Conservation (phyloP, 2,329 filamentous ascomycete species). For the Pleomassaria siparia region DNA sequence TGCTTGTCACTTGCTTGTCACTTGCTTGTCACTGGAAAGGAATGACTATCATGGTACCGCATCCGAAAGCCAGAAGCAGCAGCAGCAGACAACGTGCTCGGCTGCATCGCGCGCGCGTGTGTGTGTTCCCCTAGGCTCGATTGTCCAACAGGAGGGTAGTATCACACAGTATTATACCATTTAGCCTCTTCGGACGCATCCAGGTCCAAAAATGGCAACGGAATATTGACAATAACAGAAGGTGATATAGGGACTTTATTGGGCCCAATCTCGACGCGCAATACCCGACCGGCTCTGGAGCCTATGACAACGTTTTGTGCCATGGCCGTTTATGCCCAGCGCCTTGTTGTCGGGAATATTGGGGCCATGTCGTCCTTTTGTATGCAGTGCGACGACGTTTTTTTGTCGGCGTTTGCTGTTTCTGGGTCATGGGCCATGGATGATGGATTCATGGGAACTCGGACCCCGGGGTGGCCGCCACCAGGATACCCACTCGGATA, state of each 20-base stretch:
- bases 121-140: background rate
- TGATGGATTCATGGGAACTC: background rate
- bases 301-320: conserved; percentile 18
- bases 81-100: conserved; percentile 14
- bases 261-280: conserved; percentile 35
- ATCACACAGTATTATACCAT: too few species aligned
- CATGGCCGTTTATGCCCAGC: conserved; percentile 14
- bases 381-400: background rate
- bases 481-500: conserved; percentile 13
- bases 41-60: conserved; percentile 13
- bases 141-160: too few species aligned
- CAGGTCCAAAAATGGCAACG: conserved; percentile 38
- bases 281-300: conserved; percentile 21
- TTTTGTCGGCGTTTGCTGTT: background rate
- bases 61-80: background rate
- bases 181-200: conserved; percentile 28
- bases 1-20: too few species aligned
- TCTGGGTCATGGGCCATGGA: background rate
- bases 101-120: conserved; percentile 3
- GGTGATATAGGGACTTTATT: conserved; percentile 36
- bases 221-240: conserved; percentile 39
- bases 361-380: background rate
- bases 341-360: conserved; percentile 19
- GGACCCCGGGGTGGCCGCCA: background rate
- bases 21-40: conserved; percentile 16